A percentile compares a stretch with the other conserved stretches of the same genome.
These are phyloP conservation scores for Acacia confusa DNA, from an alignment of 306 rosid species.

Conservation along the genomic window DNA sequence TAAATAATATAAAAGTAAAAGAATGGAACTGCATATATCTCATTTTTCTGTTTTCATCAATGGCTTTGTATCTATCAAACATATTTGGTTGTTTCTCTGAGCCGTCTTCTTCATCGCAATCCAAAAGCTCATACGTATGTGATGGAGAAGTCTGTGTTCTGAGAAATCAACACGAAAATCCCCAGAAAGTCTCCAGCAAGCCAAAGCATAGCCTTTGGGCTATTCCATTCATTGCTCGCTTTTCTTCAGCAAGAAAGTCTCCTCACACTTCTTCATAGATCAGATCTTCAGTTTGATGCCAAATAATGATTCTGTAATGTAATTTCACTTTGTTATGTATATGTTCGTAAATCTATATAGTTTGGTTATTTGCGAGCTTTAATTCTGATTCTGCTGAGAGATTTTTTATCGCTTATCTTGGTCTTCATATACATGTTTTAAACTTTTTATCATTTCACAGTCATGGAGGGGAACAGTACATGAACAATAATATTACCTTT, in stretches of 20 bases:
- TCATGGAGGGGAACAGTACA: too few species aligned
- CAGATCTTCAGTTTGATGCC: background rate
- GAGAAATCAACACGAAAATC: background rate
- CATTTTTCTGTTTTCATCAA: background rate
- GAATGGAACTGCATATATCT: background rate
- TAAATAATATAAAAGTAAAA: background rate
- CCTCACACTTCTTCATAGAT: background rate
- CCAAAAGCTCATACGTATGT: conserved; percentile 5
- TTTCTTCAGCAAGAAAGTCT: conserved; percentile 13
- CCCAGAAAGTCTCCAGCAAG: conserved; percentile 12
- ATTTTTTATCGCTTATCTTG: too few species aligned
- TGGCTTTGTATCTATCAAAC: conserved; percentile 11
- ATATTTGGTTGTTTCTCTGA: conserved; percentile 18
- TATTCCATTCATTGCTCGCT: conserved; percentile 23
- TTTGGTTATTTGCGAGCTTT: too few species aligned
- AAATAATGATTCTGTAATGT: background rate
- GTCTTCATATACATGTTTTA: too few species aligned
- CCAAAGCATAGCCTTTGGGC: conserved; percentile 17
- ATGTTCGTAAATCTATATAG: background rate
- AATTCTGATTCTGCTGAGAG: too few species aligned
- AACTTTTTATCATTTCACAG: too few species aligned
- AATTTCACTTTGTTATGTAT: background rate
- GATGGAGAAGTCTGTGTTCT: conserved; percentile 19
- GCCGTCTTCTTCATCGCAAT: background rate
- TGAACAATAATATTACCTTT: too few species aligned